phyloP scores from a whole-genome alignment of 2,329 filamentous ascomycete genomes.

The Verticillium tricorpus region DNA sequence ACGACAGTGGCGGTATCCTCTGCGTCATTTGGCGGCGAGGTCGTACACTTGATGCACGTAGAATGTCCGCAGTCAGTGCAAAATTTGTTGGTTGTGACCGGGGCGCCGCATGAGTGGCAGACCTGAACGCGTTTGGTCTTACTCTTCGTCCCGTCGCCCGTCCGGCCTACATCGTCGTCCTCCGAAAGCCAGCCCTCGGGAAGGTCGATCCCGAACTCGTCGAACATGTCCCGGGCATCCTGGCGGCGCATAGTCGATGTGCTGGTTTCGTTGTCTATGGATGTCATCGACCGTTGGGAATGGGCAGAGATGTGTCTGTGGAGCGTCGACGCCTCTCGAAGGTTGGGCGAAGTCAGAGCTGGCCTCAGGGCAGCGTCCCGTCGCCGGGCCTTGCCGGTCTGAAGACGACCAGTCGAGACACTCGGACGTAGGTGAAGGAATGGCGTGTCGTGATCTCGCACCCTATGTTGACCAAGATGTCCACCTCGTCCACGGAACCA shows the following conservation, averaged over 20 bases:
- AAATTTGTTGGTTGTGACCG: conserved; percentile 28
- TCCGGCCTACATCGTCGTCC: conserved; percentile 21
- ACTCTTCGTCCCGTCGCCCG: conserved; percentile 25
- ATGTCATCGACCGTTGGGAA: conserved; percentile 9
- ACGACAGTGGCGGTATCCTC: background rate
- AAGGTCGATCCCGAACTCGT: conserved; percentile 38
- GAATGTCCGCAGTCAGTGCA: conserved; percentile 48
- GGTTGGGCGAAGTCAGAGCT: background rate
- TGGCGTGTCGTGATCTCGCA: background rate
- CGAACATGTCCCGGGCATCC: conserved; percentile 43
- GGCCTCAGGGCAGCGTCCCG: background rate
- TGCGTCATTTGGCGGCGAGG: conserved; percentile 22
- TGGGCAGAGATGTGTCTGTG: conserved; percentile 4
- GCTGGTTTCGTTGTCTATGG: conserved; percentile 19
- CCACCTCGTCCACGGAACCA: conserved; percentile 1
- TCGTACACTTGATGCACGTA: conserved; percentile 42
- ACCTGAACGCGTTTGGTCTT: conserved; percentile 25
- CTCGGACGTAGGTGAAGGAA: conserved; percentile 4
- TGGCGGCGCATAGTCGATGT: conserved; percentile 30
- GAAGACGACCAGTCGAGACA: conserved; percentile 8
- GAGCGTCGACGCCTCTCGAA: background rate
- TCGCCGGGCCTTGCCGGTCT: background rate
- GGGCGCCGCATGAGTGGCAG: conserved; percentile 47
- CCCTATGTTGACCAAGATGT: background rate
- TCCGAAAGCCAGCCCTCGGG: conserved; percentile 43